Conservation (phyloP, 768 basidiomycete species). For the Lyophyllum shimeji region DNA sequence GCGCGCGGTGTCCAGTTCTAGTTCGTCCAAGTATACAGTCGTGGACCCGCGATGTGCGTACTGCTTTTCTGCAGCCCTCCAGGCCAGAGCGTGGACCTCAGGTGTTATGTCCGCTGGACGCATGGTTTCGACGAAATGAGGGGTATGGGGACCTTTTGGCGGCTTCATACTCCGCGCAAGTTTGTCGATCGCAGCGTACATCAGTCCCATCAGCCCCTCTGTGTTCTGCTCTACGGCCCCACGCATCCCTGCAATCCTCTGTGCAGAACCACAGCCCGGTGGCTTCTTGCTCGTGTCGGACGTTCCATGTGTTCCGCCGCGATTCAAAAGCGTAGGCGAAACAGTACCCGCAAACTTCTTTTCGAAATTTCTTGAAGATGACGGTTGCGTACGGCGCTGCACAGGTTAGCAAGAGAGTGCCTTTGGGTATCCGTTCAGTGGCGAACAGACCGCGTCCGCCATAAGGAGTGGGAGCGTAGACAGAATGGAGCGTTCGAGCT, state of each 20-base stretch:
- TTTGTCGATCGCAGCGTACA: constrained; percentile 37
- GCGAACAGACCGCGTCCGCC: constrained; percentile 59
- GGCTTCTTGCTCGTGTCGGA: constrained; percentile 27
- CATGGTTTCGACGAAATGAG: constrained; percentile 23
- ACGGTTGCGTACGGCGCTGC: constrained; percentile 54
- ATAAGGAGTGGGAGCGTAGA: constrained; percentile 34
- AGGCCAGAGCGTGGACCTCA: constrained; percentile 42
- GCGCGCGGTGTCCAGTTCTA: constrained; percentile 59
- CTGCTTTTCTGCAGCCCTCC: constrained; percentile 40
- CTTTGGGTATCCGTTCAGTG: constrained; percentile 35
- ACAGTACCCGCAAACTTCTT: constrained; percentile 67
- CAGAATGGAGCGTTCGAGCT: constrained; percentile 9
- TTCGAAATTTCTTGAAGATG: constrained; percentile 61
- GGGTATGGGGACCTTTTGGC: constrained; percentile 16
- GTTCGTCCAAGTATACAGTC: constrained; percentile 39
- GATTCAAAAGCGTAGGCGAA: constrained; percentile 60
- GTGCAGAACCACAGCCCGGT: constrained; percentile 59
- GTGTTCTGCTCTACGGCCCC: constrained; percentile 36
- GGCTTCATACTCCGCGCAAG: constrained; percentile 27
- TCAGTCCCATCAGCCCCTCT: constrained; percentile 28
- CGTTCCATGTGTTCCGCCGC: constrained; percentile 45
- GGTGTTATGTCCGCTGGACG: constrained; percentile 31
- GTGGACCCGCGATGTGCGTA: constrained; percentile 20
- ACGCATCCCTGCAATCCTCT: constrained; percentile 42
- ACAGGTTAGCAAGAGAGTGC: constrained; percentile 43